Evolutionary conservation across 2,329 filamentous ascomycete species (phyloP), one percentile per base, ranked within the genome.

Genomic region (Alternaria angustiovoidea): DNA sequence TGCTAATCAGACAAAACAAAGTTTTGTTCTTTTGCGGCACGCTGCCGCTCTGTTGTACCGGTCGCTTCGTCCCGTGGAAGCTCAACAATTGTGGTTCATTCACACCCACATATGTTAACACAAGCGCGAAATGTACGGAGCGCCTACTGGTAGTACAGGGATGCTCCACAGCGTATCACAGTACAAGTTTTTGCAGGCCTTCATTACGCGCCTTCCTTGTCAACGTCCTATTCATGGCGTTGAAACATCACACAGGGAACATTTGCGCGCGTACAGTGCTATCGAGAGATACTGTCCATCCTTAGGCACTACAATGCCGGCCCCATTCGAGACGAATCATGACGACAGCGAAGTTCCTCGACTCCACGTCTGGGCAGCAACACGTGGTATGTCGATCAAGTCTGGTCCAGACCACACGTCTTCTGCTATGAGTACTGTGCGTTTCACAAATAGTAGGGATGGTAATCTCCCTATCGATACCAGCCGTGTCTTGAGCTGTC

Each of bases 371-470:
- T 32, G 34, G 24, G 51, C 34, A n/a, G 36, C 22, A 54, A 43
- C 22, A 18, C 43, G 43, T 24, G 43, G 16, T 20, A 44, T 51
- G 34, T 28, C 41, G 47, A 51, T 57, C 34, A 41, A 49, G 34
- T 26, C 44, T 51, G 46, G 46, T 59, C 52, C 46, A 56, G 44
- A 34, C 54, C 54, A 46, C 39, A 41, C 38, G 39, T 26, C 9
- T 46, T 24, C 36, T 55, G 32, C 38, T 24, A 36, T 16, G n/a
- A 36, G 24, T 36, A 46, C 36, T 26, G 22, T 38, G 32, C 39
- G 32, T 52, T 36, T 60, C 39, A 60, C 24, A 39, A 60, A 60
- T 14, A 43, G 53, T 51, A 47, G 53, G 28, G 47, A 38, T 14
- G 16, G 18, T n/a, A 36, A 49, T 42, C n/a, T 47, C 42, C 3